Conservation (phyloP, 768 basidiomycete species). For the Dioszegia aurantiaca region DNA sequence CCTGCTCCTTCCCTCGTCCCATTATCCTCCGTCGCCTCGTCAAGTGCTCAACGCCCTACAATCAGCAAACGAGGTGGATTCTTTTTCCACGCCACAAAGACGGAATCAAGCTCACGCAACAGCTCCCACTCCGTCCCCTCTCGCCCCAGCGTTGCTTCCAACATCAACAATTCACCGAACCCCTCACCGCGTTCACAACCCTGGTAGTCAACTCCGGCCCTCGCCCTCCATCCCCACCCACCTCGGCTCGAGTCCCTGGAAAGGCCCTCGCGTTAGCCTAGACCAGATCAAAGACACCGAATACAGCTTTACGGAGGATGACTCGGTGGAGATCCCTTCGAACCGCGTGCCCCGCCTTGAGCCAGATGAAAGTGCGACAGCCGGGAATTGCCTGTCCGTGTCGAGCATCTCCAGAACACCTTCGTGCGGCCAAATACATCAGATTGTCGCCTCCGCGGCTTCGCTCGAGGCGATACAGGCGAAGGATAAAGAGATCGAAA, state of each 20-base stretch:
- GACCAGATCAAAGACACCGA: slow-evolving; percentile 15
- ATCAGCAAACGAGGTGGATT: no score
- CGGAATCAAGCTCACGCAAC: neutral
- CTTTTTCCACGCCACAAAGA: neutral
- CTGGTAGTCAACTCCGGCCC: neutral
- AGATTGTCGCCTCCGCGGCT: neutral
- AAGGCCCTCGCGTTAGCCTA: slow-evolving; percentile 1
- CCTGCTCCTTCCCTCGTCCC: no score
- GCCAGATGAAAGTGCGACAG: neutral
- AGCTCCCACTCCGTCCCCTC: neutral
- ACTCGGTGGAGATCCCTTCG: neutral
- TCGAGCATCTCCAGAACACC: neutral
- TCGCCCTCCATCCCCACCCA: neutral
- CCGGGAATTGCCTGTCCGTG: neutral
- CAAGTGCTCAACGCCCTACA: no score
- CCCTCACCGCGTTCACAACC: neutral
- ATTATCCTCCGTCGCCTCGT: no score
- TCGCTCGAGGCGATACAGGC: slow-evolving; percentile 1
- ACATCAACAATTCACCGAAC: neutral
- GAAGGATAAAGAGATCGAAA: slow-evolving; percentile 9
- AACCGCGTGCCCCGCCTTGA: neutral
- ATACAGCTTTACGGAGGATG: slow-evolving; percentile 14
- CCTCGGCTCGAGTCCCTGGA: slow-evolving; percentile 11
- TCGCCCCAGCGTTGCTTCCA: neutral
- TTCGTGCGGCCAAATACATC: neutral